These are phyloP conservation scores for Telfairia occidentalis DNA, from an alignment of 331 rosid genomes.

Conservation along the genomic window DNA sequence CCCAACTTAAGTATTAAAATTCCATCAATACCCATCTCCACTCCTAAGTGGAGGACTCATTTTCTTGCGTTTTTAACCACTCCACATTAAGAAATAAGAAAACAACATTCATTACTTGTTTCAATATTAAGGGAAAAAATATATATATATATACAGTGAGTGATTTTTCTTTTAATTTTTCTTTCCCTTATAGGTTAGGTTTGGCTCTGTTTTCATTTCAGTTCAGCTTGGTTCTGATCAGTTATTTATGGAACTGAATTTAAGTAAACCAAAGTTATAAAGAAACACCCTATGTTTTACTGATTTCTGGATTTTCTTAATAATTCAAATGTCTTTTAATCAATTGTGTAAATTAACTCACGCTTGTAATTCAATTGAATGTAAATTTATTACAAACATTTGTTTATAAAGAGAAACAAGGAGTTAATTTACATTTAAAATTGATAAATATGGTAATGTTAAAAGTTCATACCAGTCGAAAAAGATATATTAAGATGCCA, in stretches of 20 bases:
- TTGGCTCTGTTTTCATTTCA: background rate
- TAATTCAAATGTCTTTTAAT: background rate
- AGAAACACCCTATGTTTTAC: background rate
- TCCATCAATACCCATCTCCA: conserved; percentile 2
- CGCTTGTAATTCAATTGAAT: background rate
- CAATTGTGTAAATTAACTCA: background rate
- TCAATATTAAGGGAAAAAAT: background rate
- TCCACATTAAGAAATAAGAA: background rate
- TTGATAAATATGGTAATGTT: background rate
- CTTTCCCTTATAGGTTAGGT: background rate
- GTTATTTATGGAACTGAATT: background rate
- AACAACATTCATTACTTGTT: background rate
- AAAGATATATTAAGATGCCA: background rate
- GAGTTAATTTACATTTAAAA: background rate
- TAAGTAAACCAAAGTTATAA: background rate
- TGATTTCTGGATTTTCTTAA: background rate
- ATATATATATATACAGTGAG: no score
- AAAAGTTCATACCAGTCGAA: background rate
- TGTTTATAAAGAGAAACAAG: background rate
- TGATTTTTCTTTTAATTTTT: background rate
- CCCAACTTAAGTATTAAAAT: background rate
- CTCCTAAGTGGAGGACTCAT: background rate
- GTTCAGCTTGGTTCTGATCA: background rate
- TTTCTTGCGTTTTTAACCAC: background rate
- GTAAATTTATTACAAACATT: background rate